Base-by-base conservation (phyloP, 257 asterid genomes). In the Nicotiana otophora region DNA sequence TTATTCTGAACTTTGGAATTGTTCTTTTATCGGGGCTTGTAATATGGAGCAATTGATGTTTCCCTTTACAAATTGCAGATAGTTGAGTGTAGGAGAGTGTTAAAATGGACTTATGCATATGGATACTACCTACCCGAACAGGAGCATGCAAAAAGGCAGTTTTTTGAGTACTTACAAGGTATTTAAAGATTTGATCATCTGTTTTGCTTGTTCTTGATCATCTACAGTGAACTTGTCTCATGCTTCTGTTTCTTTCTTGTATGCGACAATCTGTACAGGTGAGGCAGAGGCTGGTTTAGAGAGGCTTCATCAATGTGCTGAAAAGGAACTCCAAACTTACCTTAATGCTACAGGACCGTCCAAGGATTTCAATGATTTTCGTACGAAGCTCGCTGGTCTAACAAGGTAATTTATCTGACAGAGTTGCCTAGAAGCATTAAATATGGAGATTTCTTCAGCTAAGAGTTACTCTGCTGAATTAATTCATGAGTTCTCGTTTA, bases 281-380 rank as follows among this genome's bases (percentile, higher is more conserved):
- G 99, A 96, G 86, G 99, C 99, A 3, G 99, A 96, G 88, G 95
- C 98, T 30, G 99, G 98, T 83, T 88, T 96, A 84, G 99, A 94
- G 93, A 92, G 99, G 91, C 98, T 96, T 83, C 99, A 96, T 88
- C 98, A 93, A 78, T 96, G 99, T 93, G 98, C 97, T 42, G 99
- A 96, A 88, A 96, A 96, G 83, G 98, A 94, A 88, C 89, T 96
- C 46, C 90, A 84, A 88, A 87, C 48, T 82, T 91, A 87, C 87
- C 88, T 96, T 82, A 82, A 82, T 77, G 83, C 93, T 17, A 94
- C 91, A 7, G 91, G 90, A 20, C 92, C 94, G 34, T 90, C 97
- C 78, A 89, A 89, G 82, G 97, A 91, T 79, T 96, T 96, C 85
- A 90, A 94, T 72, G 98, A 94, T 85, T 96, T 96, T 89, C 98